phyloP scores from a whole-genome alignment of 2,329 filamentous ascomycete species.

The Fusarium devonianum region DNA sequence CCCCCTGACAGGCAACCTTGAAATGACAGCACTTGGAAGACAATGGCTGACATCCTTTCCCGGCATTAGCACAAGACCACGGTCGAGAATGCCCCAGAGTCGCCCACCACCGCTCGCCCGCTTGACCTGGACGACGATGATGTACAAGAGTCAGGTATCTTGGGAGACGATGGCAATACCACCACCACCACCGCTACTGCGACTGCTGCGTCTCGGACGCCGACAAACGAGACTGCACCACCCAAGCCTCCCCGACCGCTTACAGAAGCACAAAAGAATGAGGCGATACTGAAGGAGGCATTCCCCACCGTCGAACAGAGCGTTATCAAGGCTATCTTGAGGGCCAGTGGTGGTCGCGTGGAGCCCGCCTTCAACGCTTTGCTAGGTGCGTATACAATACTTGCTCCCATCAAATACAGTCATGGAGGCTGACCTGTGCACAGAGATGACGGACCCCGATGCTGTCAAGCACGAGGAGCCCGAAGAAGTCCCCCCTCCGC shows the following conservation, averaged over 20 bases:
- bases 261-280: constrained; percentile 83
- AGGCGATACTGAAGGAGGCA: constrained; percentile 88
- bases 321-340: constrained; percentile 87
- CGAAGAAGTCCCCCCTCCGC: constrained; percentile 70
- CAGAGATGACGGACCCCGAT: constrained; percentile 82
- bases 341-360: constrained; percentile 84
- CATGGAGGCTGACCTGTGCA: constrained; percentile 17
- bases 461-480: constrained; percentile 63
- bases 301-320: constrained; percentile 83
- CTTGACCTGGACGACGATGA: constrained; percentile 76
- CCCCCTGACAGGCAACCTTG: constrained; percentile 13
- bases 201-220: constrained; percentile 39
- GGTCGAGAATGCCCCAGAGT: constrained; percentile 61
- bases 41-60: constrained; percentile 33
- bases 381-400: constrained; percentile 63
- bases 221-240: constrained; percentile 61
- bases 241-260: constrained; percentile 86
- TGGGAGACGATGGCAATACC: constrained; percentile 51
- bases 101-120: constrained; percentile 69
- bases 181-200: constrained; percentile 38
- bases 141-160: constrained; percentile 65
- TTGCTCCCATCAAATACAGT: background rate
- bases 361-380: constrained; percentile 96
- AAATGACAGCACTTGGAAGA: constrained; percentile 19
- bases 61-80: constrained; percentile 54